These are phyloP conservation scores for Calonectria hongkongensis DNA, from an alignment of 2,329 filamentous ascomycete genomes.

Conservation along the genomic window DNA sequence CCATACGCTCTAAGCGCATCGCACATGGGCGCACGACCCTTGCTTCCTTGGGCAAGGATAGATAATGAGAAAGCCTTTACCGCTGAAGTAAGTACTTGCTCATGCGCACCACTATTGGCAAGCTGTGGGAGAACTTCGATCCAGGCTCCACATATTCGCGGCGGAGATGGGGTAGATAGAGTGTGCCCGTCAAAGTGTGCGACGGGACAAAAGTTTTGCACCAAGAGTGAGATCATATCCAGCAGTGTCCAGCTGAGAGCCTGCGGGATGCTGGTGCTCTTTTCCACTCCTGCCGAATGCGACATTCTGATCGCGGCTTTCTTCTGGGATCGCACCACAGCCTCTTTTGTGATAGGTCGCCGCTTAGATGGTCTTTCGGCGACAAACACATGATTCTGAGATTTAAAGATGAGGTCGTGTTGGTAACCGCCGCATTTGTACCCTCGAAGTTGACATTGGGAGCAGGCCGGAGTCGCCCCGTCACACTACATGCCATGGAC, in stretches of 20 bases:
- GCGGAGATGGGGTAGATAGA: slow-evolving; percentile 51
- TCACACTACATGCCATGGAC: slow-evolving; percentile 47
- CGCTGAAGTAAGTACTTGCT: slow-evolving; percentile 54
- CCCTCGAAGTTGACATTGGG: slow-evolving; percentile 48
- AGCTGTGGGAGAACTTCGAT: slow-evolving; percentile 61
- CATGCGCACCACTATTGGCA: slow-evolving; percentile 40
- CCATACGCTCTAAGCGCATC: slow-evolving; percentile 56
- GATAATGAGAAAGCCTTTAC: slow-evolving; percentile 59
- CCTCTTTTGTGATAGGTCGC: neutral
- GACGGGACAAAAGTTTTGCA: slow-evolving; percentile 48
- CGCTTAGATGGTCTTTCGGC: neutral
- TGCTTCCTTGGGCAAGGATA: slow-evolving; percentile 51
- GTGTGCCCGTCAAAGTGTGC: slow-evolving; percentile 28
- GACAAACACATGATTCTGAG: neutral
- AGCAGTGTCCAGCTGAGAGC: slow-evolving; percentile 48
- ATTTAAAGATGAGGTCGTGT: slow-evolving; percentile 52
- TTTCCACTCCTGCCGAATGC: neutral
- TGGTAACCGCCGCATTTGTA: slow-evolving; percentile 52
- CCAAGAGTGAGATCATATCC: slow-evolving; percentile 51
- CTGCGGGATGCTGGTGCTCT: neutral
- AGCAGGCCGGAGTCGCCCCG: slow-evolving; percentile 51
- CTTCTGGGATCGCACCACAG: neutral
- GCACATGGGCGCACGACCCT: slow-evolving; percentile 47
- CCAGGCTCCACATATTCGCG: slow-evolving; percentile 63
- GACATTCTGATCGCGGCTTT: neutral